Evolutionary conservation across 129 eudicot species (phyloP).

Genomic region (Rutidosis leptorrhynchoides): DNA sequence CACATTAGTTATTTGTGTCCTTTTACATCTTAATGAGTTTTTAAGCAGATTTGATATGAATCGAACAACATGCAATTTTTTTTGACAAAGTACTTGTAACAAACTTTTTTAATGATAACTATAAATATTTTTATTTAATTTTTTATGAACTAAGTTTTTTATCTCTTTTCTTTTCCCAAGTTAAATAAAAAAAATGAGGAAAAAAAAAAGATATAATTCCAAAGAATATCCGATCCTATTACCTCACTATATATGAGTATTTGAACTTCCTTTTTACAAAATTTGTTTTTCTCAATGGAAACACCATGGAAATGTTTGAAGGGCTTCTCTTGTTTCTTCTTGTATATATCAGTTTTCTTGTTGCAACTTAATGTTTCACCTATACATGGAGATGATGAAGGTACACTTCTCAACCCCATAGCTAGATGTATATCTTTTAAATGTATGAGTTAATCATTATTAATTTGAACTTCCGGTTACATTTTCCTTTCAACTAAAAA

Average conservation of each 20-base stretch:
- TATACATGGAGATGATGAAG: slow-evolving; percentile 31
- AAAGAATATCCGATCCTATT: slow-evolving; percentile 23
- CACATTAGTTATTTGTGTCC: too few relatives aligned
- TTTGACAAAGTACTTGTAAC: too few relatives aligned
- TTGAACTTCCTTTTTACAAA: not conserved
- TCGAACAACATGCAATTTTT: too few relatives aligned
- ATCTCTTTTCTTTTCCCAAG: not conserved
- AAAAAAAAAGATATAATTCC: too few relatives aligned
- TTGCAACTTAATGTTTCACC: slow-evolving; percentile 25
- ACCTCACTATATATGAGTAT: slow-evolving; percentile 29
- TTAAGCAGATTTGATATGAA: too few relatives aligned
- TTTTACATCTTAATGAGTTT: too few relatives aligned
- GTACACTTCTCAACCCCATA: slow-evolving; percentile 19
- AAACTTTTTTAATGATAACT: too few relatives aligned
- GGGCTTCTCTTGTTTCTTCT: slow-evolving; percentile 19
- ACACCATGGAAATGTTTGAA: slow-evolving; percentile 34
- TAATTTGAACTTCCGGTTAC: too few relatives aligned
- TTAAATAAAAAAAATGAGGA: too few relatives aligned
- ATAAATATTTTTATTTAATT: not conserved
- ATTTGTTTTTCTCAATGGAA: slow-evolving; percentile 31
- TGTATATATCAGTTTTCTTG: slow-evolving; percentile 34
- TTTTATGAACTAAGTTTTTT: not conserved
- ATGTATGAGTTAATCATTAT: not conserved
- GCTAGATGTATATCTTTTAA: too few relatives aligned
- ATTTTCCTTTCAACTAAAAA: too few relatives aligned